These are phyloP conservation scores for Diplotaxis tenuifolia DNA, from an alignment of 345 rosid species.

Conservation along the genomic window DNA sequence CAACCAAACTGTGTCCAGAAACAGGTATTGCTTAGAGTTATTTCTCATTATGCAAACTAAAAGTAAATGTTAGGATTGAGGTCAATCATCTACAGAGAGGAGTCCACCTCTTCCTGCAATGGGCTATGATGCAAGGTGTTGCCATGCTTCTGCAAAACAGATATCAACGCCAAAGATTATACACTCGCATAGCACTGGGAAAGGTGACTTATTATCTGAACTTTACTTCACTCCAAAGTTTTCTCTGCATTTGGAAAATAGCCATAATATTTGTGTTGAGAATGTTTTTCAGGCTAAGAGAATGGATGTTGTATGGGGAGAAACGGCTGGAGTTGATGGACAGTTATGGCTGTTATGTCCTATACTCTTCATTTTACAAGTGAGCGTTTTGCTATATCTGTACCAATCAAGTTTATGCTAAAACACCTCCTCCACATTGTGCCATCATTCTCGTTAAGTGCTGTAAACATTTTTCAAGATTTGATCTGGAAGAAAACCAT, in stretches of 20 bases:
- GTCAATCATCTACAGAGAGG: constrained; percentile 67
- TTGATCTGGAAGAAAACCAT: too few relatives aligned
- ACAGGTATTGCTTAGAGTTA: constrained; percentile 57
- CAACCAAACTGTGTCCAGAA: constrained; percentile 91
- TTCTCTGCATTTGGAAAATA: background rate
- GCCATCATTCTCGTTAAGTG: background rate
- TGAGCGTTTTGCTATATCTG: constrained; percentile 23
- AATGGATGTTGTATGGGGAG: constrained; percentile 99
- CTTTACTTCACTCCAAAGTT: background rate
- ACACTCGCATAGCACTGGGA: constrained; percentile 97
- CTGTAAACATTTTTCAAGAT: too few relatives aligned
- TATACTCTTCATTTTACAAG: constrained; percentile 91
- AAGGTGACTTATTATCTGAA: constrained; percentile 51
- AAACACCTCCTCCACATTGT: background rate
- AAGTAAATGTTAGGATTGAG: constrained; percentile 10
- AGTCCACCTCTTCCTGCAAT: constrained; percentile 93
- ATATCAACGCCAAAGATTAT: constrained; percentile 98
- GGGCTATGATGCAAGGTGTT: constrained; percentile 99
- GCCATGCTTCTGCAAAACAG: constrained; percentile 98
- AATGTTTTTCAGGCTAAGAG: constrained; percentile 72
- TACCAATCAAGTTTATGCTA: background rate
- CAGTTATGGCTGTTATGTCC: constrained; percentile 95
- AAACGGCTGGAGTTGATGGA: constrained; percentile 97
- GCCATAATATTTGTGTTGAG: background rate
- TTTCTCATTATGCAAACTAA: constrained; percentile 15